Base-by-base conservation (phyloP, 371 early-diverging fungal genomes). In the Haplosporangium sp. region DNA sequence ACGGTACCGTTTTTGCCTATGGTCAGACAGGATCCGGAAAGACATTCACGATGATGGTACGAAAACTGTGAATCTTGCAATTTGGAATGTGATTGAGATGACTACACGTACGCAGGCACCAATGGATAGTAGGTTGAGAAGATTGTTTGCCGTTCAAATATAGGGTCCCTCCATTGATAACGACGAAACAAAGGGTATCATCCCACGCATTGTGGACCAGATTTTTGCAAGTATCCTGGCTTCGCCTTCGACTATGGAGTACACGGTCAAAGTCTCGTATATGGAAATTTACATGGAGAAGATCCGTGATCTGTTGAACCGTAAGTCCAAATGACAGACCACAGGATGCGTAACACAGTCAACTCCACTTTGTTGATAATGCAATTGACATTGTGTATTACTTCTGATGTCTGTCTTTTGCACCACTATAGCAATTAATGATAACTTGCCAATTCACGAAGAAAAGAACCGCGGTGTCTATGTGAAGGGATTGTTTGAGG, bases 261-360 rank as follows among this genome's bases (percentile, higher is more conserved):
- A 96, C 82, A 95, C 95, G 20, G 96, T 98, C 67, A 94, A 93
- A 80, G 93, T 95, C 29, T 95, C 95, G n/a, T 98, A 92, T 84
- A 95, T 99, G 94, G 99, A 99, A 88, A 98, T 99, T 71, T 99
- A 99, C 87, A 99, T 99, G 96, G 99, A 99, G 74, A 94, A 93
- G 81, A 95, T 99, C 67, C 90, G 95, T 57, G 99, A 99, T 90
- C 85, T 99, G 80, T 88, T 99, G 61, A 93, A 94, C 81, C 96
- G 95, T 88, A 86, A 66, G 66, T 42, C 23, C 23, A 41, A 29
- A 29, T 29, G 1, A 29, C 29, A 29, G 29, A 29, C 1, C 29
- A 29, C 29, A 29, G 29, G 29, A 29, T 29, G 4, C 29, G 4
- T 29, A 2, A 4, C 29, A 29, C 29, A 29, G 29, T 4, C 4